Evolutionary conservation across 2,329 filamentous ascomycete species (phyloP).

Genomic region (Ilyonectria destructans): DNA sequence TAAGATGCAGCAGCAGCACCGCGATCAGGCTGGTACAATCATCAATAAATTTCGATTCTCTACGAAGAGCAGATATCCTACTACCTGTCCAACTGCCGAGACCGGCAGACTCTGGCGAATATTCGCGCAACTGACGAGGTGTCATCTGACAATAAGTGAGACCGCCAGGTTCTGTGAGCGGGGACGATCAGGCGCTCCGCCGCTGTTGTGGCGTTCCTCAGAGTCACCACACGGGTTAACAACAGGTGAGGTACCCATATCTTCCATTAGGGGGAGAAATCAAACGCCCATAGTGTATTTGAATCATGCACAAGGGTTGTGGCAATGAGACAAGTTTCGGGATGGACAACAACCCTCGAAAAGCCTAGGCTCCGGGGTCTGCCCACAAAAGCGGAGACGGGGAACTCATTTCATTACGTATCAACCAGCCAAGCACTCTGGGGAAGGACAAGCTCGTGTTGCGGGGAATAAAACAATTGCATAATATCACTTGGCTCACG

Average conservation of each 20-base stretch:
- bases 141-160: background rate
- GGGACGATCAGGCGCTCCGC: background rate
- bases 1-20: too few relatives aligned
- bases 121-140: background rate
- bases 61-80: background rate
- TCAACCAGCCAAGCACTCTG: constrained; percentile 4
- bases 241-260: background rate
- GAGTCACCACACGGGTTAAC: background rate
- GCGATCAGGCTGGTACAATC: too few relatives aligned
- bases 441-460: constrained; percentile 31
- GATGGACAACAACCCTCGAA: background rate
- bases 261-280: background rate
- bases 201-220: background rate
- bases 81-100: background rate
- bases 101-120: background rate
- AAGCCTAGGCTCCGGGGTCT: constrained; percentile 29
- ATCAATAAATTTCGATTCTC: too few relatives aligned
- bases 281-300: background rate
- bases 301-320: background rate
- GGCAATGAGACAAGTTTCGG: background rate
- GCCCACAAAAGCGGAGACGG: constrained; percentile 33
- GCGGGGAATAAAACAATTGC: constrained; percentile 37
- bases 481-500: constrained; percentile 34
- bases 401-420: constrained; percentile 42
- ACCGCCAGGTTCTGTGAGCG: background rate